Evolutionary conservation across 306 rosid species (phyloP).

Genomic region (apple (Malus domestica)): ASM211411v1 NC_041793.1:848001-848500

Average conservation of each 20-base stretch:
- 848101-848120: conserved; percentile 24
- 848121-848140: conserved; percentile 27
- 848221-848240: conserved; percentile 27
- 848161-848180: conserved; percentile 40
- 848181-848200: conserved; percentile 38
- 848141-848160: conserved; percentile 36
- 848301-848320: not conserved
- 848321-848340: not conserved
- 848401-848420: too few species aligned
- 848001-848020: conserved; percentile 35
- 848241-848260: conserved; percentile 23
- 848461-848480: too few species aligned
- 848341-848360: too few species aligned
- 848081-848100: conserved; percentile 29
- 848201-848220: conserved; percentile 40
- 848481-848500: too few species aligned
- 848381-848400: too few species aligned
- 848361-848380: too few species aligned
- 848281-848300: not conserved
- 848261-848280: conserved; percentile 25
- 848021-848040: conserved; percentile 32
- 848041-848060: conserved; percentile 30
- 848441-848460: too few species aligned
- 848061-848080: conserved; percentile 41
- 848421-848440: too few species aligned